Conservation (phyloP, 345 rosid genomes). For the Moricandia moricandioides region DNA sequence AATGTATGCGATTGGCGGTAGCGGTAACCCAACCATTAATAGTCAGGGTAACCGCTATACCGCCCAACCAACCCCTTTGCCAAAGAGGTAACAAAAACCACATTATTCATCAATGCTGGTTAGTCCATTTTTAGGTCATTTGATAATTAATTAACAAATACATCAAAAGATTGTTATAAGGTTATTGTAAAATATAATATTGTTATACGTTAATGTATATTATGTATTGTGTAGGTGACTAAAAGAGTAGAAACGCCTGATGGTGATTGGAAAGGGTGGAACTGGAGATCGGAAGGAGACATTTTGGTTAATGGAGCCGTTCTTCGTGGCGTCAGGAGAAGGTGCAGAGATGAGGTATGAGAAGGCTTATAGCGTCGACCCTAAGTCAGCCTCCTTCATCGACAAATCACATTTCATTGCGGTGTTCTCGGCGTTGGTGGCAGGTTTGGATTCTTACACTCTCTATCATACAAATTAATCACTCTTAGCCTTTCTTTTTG, state of each 20-base stretch:
- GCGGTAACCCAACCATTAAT: slow-evolving; percentile 91
- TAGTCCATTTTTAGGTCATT: neutral
- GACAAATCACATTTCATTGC: slow-evolving; percentile 59
- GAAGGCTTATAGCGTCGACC: slow-evolving; percentile 89
- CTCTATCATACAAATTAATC: neutral
- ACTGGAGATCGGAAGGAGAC: slow-evolving; percentile 96
- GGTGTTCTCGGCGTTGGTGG: slow-evolving; percentile 83
- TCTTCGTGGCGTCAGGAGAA: slow-evolving; percentile 77
- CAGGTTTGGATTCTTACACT: slow-evolving; percentile 44
- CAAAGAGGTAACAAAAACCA: slow-evolving; percentile 61
- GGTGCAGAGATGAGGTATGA: slow-evolving; percentile 73
- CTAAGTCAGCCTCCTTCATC: slow-evolving; percentile 72
- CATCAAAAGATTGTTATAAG: neutral
- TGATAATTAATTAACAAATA: neutral
- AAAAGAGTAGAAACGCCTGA: slow-evolving; percentile 80
- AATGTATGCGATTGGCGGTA: slow-evolving; percentile 98
- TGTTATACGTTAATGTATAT: neutral
- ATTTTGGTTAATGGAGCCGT: slow-evolving; percentile 91
- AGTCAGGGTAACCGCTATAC: slow-evolving; percentile 94
- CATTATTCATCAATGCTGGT: neutral
- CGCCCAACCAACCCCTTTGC: slow-evolving; percentile 73
- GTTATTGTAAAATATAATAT: neutral
- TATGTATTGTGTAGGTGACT: slow-evolving; percentile 57
- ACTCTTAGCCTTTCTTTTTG: neutral
- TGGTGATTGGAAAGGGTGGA: slow-evolving; percentile 79